Conservation (phyloP, 139 green algal species). For the Coccomyxa sp. region DNA sequence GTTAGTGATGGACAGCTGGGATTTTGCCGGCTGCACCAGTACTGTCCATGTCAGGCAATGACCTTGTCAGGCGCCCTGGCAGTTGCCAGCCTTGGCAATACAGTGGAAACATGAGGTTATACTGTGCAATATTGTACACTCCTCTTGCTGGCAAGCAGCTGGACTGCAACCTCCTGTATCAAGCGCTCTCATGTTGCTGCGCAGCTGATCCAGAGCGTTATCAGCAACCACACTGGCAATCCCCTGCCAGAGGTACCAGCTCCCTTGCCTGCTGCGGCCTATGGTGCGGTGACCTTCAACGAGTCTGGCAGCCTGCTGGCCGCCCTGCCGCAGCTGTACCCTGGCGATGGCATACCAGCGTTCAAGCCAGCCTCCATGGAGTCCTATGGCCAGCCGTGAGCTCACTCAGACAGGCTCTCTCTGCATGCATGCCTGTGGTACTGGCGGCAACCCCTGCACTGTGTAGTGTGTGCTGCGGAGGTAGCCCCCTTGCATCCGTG, state of each 20-base stretch:
- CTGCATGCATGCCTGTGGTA: no score
- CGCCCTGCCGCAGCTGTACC: slow-evolving; percentile 13
- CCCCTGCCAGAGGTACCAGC: slow-evolving; percentile 23
- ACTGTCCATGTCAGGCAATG: background rate
- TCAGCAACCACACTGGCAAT: slow-evolving; percentile 23
- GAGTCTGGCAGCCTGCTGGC: slow-evolving; percentile 28
- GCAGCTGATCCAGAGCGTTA: slow-evolving; percentile 20
- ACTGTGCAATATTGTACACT: no score
- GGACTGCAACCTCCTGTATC: no score
- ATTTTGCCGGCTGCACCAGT: background rate
- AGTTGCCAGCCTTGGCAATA: no score
- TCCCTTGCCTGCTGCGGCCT: slow-evolving; percentile 1
- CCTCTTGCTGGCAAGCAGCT: no score
- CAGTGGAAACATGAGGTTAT: no score
- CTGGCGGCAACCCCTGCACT: background rate
- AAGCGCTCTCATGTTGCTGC: no score
- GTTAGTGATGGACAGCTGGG: no score
- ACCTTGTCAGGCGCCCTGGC: no score
- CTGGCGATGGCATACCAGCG: slow-evolving; percentile 19
- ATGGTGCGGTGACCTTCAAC: slow-evolving; percentile 18
- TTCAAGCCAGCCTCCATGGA: slow-evolving; percentile 50
- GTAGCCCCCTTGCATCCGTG: background rate
- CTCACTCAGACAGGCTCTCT: no score
- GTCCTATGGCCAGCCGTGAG: slow-evolving; percentile 44
- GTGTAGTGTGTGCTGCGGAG: background rate